Conservation (phyloP, 371 early-diverging fungal genomes). For the Sporodiniella umbellata region DNA sequence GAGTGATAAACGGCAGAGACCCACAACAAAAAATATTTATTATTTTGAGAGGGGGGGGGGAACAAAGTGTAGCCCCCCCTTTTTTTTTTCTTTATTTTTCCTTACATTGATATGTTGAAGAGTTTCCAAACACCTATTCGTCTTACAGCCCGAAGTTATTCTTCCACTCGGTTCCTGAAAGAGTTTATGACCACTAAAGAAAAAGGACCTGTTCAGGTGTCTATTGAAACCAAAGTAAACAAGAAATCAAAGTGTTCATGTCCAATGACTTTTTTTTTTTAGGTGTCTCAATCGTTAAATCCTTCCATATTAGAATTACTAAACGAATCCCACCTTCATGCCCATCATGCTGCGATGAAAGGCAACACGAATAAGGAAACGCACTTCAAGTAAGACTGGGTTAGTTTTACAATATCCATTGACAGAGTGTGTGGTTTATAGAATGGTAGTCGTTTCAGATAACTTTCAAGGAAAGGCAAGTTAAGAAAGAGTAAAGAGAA, state of each 20-base stretch:
- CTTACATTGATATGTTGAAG: too few species aligned
- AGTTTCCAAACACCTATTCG: too few species aligned
- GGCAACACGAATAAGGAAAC: constrained; percentile 69
- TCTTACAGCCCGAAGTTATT: too few species aligned
- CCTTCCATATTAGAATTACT: constrained; percentile 59
- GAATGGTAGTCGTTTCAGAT: constrained; percentile 64
- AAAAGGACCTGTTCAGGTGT: constrained; percentile 41
- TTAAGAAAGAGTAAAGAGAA: too few species aligned
- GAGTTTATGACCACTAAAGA: constrained; percentile 31
- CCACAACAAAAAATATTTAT: too few species aligned
- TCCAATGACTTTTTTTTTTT: neutral
- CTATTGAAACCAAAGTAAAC: constrained; percentile 40
- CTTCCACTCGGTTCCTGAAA: too few species aligned
- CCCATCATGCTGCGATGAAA: constrained; percentile 75
- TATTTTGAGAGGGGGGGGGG: too few species aligned
- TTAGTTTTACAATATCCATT: too few species aligned
- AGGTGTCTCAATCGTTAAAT: constrained; percentile 51
- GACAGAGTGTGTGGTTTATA: too few species aligned
- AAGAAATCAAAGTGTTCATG: neutral
- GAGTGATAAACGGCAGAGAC: too few species aligned
- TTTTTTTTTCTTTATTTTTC: too few species aligned
- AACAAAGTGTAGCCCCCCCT: too few species aligned
- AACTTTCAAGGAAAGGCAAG: constrained; percentile 61
- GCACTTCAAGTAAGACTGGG: constrained; percentile 70
- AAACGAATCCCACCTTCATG: constrained; percentile 74